phyloP scores from a whole-genome alignment of 2,329 filamentous ascomycete genomes.

The Neobulgaria alba region DNA sequence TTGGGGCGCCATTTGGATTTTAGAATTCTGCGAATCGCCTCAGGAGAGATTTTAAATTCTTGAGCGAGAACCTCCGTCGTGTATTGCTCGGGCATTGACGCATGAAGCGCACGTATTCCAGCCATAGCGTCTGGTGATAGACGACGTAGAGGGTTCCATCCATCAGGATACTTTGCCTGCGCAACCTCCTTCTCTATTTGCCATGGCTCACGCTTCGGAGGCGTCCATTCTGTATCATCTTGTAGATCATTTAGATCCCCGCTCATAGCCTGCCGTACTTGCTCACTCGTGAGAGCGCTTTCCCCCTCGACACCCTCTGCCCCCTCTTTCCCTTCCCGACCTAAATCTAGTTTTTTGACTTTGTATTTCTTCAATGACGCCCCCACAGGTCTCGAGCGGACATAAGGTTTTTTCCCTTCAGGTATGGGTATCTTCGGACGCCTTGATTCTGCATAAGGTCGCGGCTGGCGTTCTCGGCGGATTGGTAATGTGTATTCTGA shows the following conservation, averaged over 20 bases:
- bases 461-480: background rate
- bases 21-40: constrained; percentile 80
- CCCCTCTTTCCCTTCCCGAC: background rate
- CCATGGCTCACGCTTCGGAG: constrained; percentile 49
- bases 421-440: too few species aligned
- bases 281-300: background rate
- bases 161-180: constrained; percentile 68
- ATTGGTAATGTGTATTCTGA: background rate
- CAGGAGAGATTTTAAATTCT: constrained; percentile 78
- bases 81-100: constrained; percentile 67
- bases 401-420: too few species aligned
- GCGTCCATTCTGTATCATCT: constrained; percentile 11
- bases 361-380: too few species aligned
- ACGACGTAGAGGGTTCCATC: constrained; percentile 77
- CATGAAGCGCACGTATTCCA: constrained; percentile 78
- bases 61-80: constrained; percentile 64
- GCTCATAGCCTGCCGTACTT: too few species aligned
- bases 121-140: constrained; percentile 86
- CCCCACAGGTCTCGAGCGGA: too few species aligned
- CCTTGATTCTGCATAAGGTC: too few species aligned
- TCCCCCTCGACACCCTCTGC: background rate
- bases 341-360: background rate
- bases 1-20: constrained; percentile 66
- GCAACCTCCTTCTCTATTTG: constrained; percentile 66
- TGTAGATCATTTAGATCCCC: too few species aligned